Conservation (phyloP, 2,329 filamentous ascomycete species). For the Colletotrichum nymphaeae region DNA sequence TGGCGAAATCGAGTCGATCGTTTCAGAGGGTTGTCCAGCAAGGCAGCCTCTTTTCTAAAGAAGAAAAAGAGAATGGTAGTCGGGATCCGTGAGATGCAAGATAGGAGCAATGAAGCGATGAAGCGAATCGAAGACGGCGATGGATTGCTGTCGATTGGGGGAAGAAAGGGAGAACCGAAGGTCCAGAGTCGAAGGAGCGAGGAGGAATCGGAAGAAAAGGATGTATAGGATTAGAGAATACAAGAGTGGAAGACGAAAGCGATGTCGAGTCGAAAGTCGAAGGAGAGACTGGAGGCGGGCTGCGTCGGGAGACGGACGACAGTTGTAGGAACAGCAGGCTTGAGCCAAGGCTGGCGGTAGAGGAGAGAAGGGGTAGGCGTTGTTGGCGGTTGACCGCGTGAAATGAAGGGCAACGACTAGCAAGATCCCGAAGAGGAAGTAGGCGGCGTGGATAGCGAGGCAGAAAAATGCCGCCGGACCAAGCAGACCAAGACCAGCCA, state of each 20-base stretch:
- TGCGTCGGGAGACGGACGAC: neutral
- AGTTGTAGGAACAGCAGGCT: constrained; percentile 25
- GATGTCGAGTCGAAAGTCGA: constrained; percentile 5
- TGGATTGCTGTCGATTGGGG: constrained; percentile 4
- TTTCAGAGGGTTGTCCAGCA: constrained; percentile 36
- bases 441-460: constrained; percentile 30
- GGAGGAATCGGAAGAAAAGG: constrained; percentile 24
- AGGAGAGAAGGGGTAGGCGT: constrained; percentile 20
- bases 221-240: constrained; percentile 19
- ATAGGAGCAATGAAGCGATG: constrained; percentile 1
- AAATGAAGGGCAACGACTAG: constrained; percentile 34
- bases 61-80: constrained; percentile 25
- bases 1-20: constrained; percentile 21
- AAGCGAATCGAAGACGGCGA: constrained; percentile 21
- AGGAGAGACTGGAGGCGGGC: neutral
- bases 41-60: constrained; percentile 29
- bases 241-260: constrained; percentile 15
- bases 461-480: constrained; percentile 10
- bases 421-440: constrained; percentile 27
- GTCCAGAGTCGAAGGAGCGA: constrained; percentile 18
- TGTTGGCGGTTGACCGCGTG: constrained; percentile 23
- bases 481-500: constrained; percentile 5
- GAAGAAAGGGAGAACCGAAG: constrained; percentile 8
- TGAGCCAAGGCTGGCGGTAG: constrained; percentile 11
- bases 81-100: constrained; percentile 1